Evolutionary conservation across 371 early-diverging fungal genomes (phyloP).

Genomic region (Zychaea mexicana): DNA sequence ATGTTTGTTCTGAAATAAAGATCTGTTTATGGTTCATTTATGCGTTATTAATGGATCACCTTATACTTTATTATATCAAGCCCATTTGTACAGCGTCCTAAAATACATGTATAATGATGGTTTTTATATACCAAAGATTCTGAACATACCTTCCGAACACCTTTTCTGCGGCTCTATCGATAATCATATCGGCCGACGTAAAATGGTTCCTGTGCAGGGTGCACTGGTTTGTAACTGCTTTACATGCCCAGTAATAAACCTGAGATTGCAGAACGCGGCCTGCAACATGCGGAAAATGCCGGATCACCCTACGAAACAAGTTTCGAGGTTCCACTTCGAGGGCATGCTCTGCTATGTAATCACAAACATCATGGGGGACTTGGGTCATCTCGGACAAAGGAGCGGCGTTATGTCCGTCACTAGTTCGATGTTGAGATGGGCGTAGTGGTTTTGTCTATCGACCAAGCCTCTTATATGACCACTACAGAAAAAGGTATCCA

Average conservation of each 20-base stretch:
- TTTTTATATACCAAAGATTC: neutral
- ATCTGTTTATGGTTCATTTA: neutral
- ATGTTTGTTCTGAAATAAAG: neutral
- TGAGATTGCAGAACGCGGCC: neutral
- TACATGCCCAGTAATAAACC: neutral
- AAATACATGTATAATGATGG: neutral
- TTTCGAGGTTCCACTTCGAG: neutral
- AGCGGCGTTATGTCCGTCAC: neutral
- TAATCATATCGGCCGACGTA: neutral
- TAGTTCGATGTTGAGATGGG: neutral
- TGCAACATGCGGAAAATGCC: neutral
- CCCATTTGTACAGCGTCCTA: neutral
- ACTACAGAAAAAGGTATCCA: neutral
- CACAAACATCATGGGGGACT: neutral
- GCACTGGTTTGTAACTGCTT: neutral
- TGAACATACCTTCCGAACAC: neutral
- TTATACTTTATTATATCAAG: neutral
- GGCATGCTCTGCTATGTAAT: neutral
- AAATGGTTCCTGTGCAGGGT: neutral
- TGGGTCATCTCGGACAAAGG: neutral
- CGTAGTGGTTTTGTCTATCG: neutral
- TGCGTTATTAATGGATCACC: neutral
- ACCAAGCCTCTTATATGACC: neutral
- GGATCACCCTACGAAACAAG: neutral
- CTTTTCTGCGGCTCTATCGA: neutral